phyloP scores from a whole-genome alignment of 2,329 filamentous ascomycete genomes.

The Aspergillus sp. region DNA sequence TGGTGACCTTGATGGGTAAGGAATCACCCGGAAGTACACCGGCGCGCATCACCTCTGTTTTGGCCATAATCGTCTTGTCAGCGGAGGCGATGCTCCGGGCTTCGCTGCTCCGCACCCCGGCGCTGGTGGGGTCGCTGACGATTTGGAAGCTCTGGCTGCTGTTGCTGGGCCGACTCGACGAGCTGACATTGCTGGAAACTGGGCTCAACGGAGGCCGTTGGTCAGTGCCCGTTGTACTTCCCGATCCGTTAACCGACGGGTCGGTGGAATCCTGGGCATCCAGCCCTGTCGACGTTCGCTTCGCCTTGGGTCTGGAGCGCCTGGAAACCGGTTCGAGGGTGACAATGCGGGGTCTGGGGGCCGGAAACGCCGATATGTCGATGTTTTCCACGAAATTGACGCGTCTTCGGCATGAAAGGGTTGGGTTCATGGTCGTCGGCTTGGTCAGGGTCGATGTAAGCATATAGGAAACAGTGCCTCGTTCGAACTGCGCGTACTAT shows the following conservation, averaged over 20 bases:
- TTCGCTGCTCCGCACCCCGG: constrained; percentile 38
- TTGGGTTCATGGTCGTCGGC: constrained; percentile 75
- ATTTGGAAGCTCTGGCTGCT: constrained; percentile 53
- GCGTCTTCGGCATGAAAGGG: constrained; percentile 68
- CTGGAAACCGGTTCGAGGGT: constrained; percentile 80
- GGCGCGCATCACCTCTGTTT: constrained; percentile 69
- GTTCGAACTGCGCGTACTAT: constrained; percentile 62
- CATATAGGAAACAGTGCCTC: constrained; percentile 85
- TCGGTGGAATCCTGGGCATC: constrained; percentile 35
- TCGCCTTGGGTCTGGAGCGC: constrained; percentile 51
- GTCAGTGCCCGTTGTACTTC: constrained; percentile 19
- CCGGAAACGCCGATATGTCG: constrained; percentile 66
- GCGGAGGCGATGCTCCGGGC: constrained; percentile 42
- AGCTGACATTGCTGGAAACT: constrained; percentile 58
- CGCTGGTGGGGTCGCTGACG: constrained; percentile 32
- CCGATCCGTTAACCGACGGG: constrained; percentile 32
- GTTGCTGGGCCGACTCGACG: constrained; percentile 59
- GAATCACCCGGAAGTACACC: constrained; percentile 80
- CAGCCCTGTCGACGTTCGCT: constrained; percentile 37
- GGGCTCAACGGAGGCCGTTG: constrained; percentile 37
- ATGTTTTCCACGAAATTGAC: constrained; percentile 72
- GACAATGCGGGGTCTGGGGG: constrained; percentile 71
- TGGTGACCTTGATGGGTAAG: constrained; percentile 66
- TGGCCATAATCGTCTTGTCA: constrained; percentile 75
- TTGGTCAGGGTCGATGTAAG: constrained; percentile 82